A percentile compares a stretch with the other conserved stretches of the same genome.
These are phyloP conservation scores for Eucalyptus sp. DNA, from an alignment of 345 rosid species.

Conservation along the genomic window DNA sequence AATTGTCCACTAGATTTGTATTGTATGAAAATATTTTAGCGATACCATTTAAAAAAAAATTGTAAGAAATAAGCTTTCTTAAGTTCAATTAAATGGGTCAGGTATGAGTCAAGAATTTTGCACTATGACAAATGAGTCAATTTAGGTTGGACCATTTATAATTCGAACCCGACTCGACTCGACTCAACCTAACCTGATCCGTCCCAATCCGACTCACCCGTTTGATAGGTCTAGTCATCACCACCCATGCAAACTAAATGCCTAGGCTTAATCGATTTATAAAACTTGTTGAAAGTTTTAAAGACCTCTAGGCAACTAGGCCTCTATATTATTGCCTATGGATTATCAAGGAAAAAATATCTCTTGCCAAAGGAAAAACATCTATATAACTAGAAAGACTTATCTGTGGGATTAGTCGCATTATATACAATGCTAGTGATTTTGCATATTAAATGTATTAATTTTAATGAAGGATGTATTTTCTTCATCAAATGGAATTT, in stretches of 20 bases:
- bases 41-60: no score
- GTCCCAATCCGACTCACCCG: fast-evolving
- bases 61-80: no score
- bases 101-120: fast-evolving
- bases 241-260: not conserved
- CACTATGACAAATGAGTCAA: no score
- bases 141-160: fast-evolving
- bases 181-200: fast-evolving
- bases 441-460: not conserved
- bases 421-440: not conserved
- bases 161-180: fast-evolving
- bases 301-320: not conserved
- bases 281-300: not conserved
- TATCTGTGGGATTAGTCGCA: not conserved
- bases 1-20: no score
- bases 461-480: not conserved
- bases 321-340: not conserved
- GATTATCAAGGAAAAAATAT: no score
- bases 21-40: no score
- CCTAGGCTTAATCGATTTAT: not conserved
- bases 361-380: not conserved
- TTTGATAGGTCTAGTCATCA: no score
- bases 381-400: not conserved
- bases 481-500: not conserved
- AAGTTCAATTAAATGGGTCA: fast-evolving